Evolutionary conservation across 257 asterid species (phyloP), one percentile per base, ranked within the genome.

Genomic region (Forsythia viridissima): DNA sequence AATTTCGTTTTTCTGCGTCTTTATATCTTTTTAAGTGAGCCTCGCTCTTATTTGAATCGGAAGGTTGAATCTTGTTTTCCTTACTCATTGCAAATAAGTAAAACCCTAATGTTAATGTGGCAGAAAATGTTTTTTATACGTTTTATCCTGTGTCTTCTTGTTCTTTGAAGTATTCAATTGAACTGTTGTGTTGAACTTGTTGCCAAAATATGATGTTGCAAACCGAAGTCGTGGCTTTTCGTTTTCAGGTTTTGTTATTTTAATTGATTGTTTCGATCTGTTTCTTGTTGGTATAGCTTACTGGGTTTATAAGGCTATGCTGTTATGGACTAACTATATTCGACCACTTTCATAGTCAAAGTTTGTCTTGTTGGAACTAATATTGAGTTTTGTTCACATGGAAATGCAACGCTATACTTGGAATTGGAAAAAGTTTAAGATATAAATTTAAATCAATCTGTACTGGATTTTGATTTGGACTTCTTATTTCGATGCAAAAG

Each of bases 161-260:
- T 72, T 44, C 4, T 8, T 38, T 38, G 30, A 15, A 69, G 20
- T n/a, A 38, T 20, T 69, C 44, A 7, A 3, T 37, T 52, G 66
- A 75, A 34, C 61, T 38, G 76, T 68, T 55, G 9, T 81, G 30
- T 30, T 30, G 70, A 55, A 38, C 43, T 76, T 75, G 42, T 21
- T 16, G 67, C 10, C 59, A 67, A 74, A 37, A 46, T 77, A 75
- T 66, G 75, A 76, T 76, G 61, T 79, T 39, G 59, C 44, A 51
- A 77, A 59, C 18, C 30, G 34, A 42, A 42, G 15, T 11, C 70
- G 48, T 59, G 78, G n/a, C 57, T 55, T 79, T 30, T 69, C 2
- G 6, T 63, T 15, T 30, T 21, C 70, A 71, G 70, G 76, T 81
- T 38, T 76, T 68, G 44, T 61, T 41, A 66, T 20, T 78, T 55